Evolutionary conservation across 202 grass and related monocot genomes (phyloP).

Genomic region (Cymbopogon flexuosus): DNA sequence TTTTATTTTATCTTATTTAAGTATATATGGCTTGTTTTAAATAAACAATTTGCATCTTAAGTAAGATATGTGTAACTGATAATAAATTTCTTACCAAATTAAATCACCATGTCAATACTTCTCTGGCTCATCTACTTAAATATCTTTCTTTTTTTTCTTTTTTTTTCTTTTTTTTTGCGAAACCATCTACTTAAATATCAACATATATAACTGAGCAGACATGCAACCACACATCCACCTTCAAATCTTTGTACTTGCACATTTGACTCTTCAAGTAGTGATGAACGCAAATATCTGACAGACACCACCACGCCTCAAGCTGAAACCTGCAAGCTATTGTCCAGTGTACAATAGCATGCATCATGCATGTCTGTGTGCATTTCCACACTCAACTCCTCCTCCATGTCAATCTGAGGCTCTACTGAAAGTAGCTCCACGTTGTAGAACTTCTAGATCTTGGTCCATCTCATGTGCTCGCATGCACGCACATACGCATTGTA

Average conservation of each 20-base stretch:
- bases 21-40: neutral
- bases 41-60: neutral
- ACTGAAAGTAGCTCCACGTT: constrained; percentile 29
- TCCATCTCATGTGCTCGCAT: constrained; percentile 40
- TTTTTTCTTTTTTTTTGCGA: too few relatives aligned
- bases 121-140: neutral
- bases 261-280: constrained; percentile 33
- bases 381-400: constrained; percentile 25
- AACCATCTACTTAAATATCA: neutral
- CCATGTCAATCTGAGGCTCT: constrained; percentile 21
- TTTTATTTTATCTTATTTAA: neutral
- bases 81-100: neutral
- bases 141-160: too few relatives aligned
- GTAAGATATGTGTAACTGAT: neutral
- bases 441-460: constrained; percentile 7
- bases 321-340: constrained; percentile 25
- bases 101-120: neutral
- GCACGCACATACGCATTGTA: neutral
- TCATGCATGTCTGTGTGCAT: constrained; percentile 33
- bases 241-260: constrained; percentile 18
- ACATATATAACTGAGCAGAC: neutral
- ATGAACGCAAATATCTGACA: constrained; percentile 34
- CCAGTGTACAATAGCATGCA: constrained; percentile 34
- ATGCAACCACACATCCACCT: constrained; percentile 1
- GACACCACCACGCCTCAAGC: constrained; percentile 16